Conservation (phyloP, 75 land plant genomes). For the Isoetes taiwanensis region DNA sequence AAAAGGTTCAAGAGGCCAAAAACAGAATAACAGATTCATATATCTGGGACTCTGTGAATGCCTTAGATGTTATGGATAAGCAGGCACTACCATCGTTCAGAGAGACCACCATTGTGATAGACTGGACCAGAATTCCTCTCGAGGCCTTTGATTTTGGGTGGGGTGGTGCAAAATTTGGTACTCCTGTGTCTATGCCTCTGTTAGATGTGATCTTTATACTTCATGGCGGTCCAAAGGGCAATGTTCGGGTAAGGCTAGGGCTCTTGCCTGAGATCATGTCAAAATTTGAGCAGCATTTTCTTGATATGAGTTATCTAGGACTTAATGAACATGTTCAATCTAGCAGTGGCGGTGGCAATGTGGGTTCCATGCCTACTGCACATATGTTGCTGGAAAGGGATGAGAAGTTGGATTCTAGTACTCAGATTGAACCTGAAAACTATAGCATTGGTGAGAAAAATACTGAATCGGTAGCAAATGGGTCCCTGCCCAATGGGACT, state of each 20-base stretch:
- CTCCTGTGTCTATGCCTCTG: not conserved
- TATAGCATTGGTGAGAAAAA: too few species aligned
- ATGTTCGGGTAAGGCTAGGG: not conserved
- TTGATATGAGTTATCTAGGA: too few species aligned
- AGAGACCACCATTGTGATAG: not conserved
- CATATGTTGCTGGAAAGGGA: too few species aligned
- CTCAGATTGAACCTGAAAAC: too few species aligned
- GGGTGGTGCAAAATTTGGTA: not conserved
- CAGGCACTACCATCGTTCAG: conserved; percentile 1
- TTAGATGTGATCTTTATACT: not conserved
- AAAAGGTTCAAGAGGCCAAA: not conserved
- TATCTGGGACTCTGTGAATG: not conserved
- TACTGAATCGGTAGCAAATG: too few species aligned
- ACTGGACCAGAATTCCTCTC: not conserved
- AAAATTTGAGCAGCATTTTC: not conserved
- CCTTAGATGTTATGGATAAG: too few species aligned
- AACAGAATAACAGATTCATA: not conserved
- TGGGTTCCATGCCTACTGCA: too few species aligned
- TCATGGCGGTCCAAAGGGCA: not conserved
- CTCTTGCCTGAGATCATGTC: not conserved
- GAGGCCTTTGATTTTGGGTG: not conserved
- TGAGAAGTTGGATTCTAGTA: too few species aligned
- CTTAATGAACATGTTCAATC: too few species aligned
- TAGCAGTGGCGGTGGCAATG: too few species aligned
- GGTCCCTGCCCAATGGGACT: too few species aligned